Evolutionary conservation across 371 early-diverging fungal genomes (phyloP).

Genomic region (Umbelopsis sp.): DNA sequence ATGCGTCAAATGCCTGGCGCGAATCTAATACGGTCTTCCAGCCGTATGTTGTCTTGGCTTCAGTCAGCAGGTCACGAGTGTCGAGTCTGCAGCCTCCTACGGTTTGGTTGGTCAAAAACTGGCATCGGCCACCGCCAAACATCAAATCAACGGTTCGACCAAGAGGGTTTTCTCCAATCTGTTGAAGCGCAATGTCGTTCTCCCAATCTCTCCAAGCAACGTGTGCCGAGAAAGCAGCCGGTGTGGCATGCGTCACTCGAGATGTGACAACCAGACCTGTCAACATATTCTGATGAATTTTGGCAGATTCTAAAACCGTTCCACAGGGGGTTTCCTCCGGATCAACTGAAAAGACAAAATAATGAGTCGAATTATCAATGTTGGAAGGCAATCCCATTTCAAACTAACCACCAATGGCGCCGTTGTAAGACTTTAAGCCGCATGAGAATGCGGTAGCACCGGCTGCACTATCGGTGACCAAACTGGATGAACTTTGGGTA

Average conservation of each 20-base stretch:
- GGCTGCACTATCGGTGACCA: constrained; percentile 95
- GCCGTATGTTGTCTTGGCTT: constrained; percentile 56
- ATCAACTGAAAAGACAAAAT: constrained; percentile 48
- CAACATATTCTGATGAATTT: constrained; percentile 65
- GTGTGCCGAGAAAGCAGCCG: constrained; percentile 83
- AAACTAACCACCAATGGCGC: constrained; percentile 77
- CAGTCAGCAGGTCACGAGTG: constrained; percentile 60
- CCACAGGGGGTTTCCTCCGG: constrained; percentile 77
- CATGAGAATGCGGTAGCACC: constrained; percentile 95
- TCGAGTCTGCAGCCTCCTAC: constrained; percentile 72
- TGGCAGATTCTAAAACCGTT: constrained; percentile 94
- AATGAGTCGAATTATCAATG: neutral
- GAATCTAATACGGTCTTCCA: constrained; percentile 59
- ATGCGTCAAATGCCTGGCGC: constrained; percentile 61
- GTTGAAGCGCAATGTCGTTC: constrained; percentile 85
- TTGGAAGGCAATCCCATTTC: neutral
- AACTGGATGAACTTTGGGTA: constrained; percentile 78
- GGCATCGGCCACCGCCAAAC: constrained; percentile 92
- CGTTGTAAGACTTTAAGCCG: constrained; percentile 85
- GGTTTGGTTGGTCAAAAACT: constrained; percentile 69
- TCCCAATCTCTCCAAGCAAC: constrained; percentile 77
- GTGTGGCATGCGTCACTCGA: constrained; percentile 91
- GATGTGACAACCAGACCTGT: constrained; percentile 94
- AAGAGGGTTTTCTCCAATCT: constrained; percentile 83
- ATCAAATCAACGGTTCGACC: constrained; percentile 85